A percentile compares a stretch with the other conserved stretches of the same genome.
These are phyloP conservation scores for Massospora cicadina DNA, from an alignment of 371 early-diverging fungal genomes.

Conservation along the genomic window DNA sequence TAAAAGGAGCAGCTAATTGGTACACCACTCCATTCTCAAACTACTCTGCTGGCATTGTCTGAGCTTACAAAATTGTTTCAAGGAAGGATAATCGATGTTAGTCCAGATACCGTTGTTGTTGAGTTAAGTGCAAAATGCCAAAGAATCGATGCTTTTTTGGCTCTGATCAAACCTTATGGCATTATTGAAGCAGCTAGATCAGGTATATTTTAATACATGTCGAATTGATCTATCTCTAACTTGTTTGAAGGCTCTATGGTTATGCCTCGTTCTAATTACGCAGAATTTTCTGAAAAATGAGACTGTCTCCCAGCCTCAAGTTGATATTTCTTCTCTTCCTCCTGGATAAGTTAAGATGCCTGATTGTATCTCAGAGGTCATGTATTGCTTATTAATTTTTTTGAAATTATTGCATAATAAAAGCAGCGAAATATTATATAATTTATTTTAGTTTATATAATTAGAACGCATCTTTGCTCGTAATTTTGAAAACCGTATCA, in stretches of 20 bases:
- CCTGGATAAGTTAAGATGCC: too few relatives aligned
- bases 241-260: conserved; percentile 67
- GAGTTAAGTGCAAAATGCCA: conserved; percentile 74
- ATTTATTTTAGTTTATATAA: too few relatives aligned
- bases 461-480: too few relatives aligned
- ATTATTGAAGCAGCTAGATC: conserved; percentile 85
- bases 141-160: conserved; percentile 75
- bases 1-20: neutral
- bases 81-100: conserved; percentile 75
- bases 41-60: conserved; percentile 23
- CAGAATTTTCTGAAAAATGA: conserved; percentile 33
- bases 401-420: too few relatives aligned
- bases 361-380: too few relatives aligned
- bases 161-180: conserved; percentile 78
- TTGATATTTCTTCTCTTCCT: conserved; percentile 78
- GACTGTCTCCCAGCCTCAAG: conserved; percentile 21
- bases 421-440: too few relatives aligned
- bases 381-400: too few relatives aligned
- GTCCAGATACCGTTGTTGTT: conserved; percentile 53
- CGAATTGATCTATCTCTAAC: neutral
- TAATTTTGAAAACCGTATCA: too few relatives aligned
- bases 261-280: conserved; percentile 73
- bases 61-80: conserved; percentile 68
- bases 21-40: neutral
- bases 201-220: conserved; percentile 23